Base-by-base conservation (phyloP, 208 protist genomes). In the Leishmania tropica region DNA sequence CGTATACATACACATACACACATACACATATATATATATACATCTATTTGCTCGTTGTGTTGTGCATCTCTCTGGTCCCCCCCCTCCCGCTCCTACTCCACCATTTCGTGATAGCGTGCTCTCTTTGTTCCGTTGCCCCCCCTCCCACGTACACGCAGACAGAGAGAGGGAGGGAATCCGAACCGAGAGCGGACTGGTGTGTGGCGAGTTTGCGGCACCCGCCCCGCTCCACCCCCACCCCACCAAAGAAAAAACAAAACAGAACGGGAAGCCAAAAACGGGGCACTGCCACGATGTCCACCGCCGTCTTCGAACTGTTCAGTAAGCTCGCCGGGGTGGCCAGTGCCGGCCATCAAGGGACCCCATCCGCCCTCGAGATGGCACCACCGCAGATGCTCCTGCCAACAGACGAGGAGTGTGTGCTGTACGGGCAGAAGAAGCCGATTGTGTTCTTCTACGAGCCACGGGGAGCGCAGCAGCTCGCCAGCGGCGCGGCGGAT, bases 371-470 rank as follows among this genome's bases (percentile, higher is more conserved):
- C n/a, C 7, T 65, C 2, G 15, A 72, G 8, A 70, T 71, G 35
- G 81, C 71, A 21, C 81, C 81, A 0, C 45, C 79, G 21, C 75
- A 78, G 54, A 78, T 74, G 10, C 37, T 67, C 28, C 58, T 85
- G 54, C 81, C 81, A 1, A 81, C 81, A 7, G 81, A 78, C 15
- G 81, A 81, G 19, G 81, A 77, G 24, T 85, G 81, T 48, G 37
- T 73, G 2, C 8, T 65, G 28, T 74, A 81, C 60, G 68, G 81
- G 5, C 76, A 73, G 17, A 77, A 85, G 58, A 77, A 54, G 48
- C 81, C 81, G 3, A 42, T 85, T 7, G 75, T 85, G 54, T 85
- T 85, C 60, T 81, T 85, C 40, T 85, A 67, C 37, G 81, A 85
- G 19, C 76, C 76, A 35, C 79, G 28, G 42, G 19, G 7, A 67